Percentiles rank a stretch among this genome's conserved stretches.
phyloP scores from a whole-genome alignment of 2,329 filamentous ascomycete genomes.

The Arthrobotrys entomopaga region DNA sequence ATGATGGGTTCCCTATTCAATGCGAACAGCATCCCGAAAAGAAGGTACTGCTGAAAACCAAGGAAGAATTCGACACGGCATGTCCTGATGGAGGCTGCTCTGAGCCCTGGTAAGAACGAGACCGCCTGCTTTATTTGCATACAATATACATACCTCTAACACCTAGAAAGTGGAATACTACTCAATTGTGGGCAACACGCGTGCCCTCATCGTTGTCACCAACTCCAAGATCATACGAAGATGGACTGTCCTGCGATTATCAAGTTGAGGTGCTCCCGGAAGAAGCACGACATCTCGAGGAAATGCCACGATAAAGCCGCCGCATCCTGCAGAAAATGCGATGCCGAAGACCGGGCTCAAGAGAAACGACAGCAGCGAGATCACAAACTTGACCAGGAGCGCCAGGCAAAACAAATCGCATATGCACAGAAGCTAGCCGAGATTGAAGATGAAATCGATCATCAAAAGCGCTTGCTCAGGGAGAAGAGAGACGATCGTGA shows the following conservation, averaged over 20 bases:
- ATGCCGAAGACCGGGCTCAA: constrained; percentile 65
- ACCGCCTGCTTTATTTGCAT: background rate
- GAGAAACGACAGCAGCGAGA: constrained; percentile 65
- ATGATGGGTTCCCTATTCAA: constrained; percentile 70
- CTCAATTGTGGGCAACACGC: constrained; percentile 70
- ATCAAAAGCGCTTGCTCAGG: constrained; percentile 64
- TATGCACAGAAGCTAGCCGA: constrained; percentile 65
- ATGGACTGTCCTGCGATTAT: constrained; percentile 65
- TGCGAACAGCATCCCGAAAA: constrained; percentile 71
- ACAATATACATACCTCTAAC: constrained; percentile 44
- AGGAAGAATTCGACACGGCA: constrained; percentile 70
- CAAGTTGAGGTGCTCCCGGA: constrained; percentile 64
- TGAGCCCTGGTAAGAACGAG: constrained; percentile 68
- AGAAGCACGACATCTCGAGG: constrained; percentile 66
- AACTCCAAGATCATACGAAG: constrained; percentile 69
- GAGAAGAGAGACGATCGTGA: constrained; percentile 64
- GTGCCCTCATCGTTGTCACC: constrained; percentile 73
- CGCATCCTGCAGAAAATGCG: constrained; percentile 66
- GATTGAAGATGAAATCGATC: constrained; percentile 69
- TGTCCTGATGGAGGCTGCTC: constrained; percentile 78
- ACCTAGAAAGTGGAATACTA: constrained; percentile 63
- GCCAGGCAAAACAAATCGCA: constrained; percentile 64
- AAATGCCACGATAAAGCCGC: constrained; percentile 64
- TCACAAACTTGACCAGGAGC: constrained; percentile 66
- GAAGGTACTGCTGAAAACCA: constrained; percentile 64